These are phyloP conservation scores for Leccinum pachyderme DNA, from an alignment of 1,284 basidiomycete species.

Conservation along the genomic window DNA sequence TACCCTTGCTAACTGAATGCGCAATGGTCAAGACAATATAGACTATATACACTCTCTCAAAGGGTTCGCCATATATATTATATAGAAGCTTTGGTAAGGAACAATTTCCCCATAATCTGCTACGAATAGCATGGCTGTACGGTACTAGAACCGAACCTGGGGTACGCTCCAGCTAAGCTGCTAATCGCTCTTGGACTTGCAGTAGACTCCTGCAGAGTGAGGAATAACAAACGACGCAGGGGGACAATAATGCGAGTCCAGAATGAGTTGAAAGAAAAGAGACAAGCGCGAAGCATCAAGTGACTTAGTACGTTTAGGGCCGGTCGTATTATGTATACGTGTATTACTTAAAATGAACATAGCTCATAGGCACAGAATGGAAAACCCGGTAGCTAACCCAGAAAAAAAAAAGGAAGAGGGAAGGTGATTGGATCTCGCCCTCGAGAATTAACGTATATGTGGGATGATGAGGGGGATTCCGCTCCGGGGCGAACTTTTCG, in stretches of 20 bases:
- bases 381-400: neutral
- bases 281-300: accelerated
- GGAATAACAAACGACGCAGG: conserved; percentile 33
- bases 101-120: conserved; percentile 39
- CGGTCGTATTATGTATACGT: conserved; percentile 14
- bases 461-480: neutral
- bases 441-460: conserved; percentile 11
- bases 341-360: conserved; percentile 23
- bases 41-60: neutral
- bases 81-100: conserved; percentile 49
- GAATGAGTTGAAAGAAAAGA: conserved; percentile 37
- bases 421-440: neutral
- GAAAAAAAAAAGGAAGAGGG: neutral
- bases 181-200: conserved; percentile 43
- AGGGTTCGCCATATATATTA: neutral
- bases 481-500: neutral
- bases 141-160: conserved; percentile 9
- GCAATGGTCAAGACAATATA: too few species aligned
- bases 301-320: conserved; percentile 19
- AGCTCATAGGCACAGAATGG: neutral
- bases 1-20: too few species aligned
- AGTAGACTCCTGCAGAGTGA: conserved; percentile 48
- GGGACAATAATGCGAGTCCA: conserved; percentile 53
- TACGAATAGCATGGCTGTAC: conserved; percentile 16
- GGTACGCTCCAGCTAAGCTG: conserved; percentile 47